Evolutionary conservation across 2,329 filamentous ascomycete species (phyloP).

Genomic region (Elsinoe batatas): DNA sequence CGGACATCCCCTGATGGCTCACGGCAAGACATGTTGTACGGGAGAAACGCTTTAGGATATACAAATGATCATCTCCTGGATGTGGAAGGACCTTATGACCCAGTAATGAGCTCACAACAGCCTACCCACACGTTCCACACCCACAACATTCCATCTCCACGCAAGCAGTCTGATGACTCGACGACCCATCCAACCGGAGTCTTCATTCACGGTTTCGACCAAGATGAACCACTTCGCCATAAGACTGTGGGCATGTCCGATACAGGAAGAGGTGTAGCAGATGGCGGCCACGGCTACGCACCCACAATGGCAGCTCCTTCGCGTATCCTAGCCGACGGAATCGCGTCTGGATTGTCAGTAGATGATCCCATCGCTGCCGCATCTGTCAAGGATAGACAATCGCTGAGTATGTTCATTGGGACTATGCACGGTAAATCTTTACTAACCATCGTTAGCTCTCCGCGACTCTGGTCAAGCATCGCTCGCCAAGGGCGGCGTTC

Average conservation of each 20-base stretch:
- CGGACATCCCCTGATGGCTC: background rate
- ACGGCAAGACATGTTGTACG: background rate
- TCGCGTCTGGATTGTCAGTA: background rate
- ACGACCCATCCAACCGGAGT: background rate
- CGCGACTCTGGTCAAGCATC: conserved; percentile 1
- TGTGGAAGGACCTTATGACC: background rate
- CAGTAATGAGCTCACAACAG: background rate
- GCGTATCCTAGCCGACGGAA: background rate
- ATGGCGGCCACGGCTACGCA: background rate
- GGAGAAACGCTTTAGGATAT: background rate
- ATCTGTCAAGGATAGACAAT: conserved; percentile 10
- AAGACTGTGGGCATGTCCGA: background rate
- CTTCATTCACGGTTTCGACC: no score
- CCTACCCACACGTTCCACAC: conserved; percentile 7
- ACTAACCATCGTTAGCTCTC: conserved; percentile 5
- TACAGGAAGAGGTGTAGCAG: background rate
- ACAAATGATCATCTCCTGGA: background rate
- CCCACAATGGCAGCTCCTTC: background rate
- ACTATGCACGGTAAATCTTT: background rate
- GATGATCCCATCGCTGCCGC: conserved; percentile 7
- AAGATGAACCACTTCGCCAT: background rate
- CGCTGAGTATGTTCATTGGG: background rate
- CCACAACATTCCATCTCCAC: background rate
- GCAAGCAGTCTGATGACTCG: background rate
- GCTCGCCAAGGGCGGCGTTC: background rate